A percentile compares a stretch with the other conserved stretches of the same genome.
Evolutionary conservation across 345 rosid species (phyloP).

Genomic region (Citrus hindsii): DNA sequence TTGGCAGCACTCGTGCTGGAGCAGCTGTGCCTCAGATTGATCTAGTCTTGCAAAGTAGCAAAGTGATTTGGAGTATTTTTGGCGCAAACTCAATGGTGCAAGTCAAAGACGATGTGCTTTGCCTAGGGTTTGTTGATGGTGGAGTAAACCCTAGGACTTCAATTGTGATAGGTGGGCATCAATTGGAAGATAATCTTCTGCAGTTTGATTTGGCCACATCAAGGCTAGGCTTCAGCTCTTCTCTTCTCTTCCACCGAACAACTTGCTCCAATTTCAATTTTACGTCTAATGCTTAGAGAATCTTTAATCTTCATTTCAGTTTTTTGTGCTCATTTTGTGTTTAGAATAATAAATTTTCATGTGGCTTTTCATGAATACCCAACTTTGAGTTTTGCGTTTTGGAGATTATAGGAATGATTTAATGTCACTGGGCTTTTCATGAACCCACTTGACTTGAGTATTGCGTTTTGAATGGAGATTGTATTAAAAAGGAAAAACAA

Average conservation of each 20-base stretch:
- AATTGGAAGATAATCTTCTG: too few species aligned
- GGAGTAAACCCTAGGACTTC: constrained; percentile 23
- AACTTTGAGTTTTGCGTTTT: too few species aligned
- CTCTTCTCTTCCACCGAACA: constrained; percentile 14
- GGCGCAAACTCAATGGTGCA: constrained; percentile 40
- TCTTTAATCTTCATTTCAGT: background rate
- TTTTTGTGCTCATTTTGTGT: too few species aligned
- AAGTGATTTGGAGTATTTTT: constrained; percentile 22
- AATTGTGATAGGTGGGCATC: constrained; percentile 27
- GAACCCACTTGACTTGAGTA: too few species aligned
- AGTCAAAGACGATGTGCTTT: constrained; percentile 19
- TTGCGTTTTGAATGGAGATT: too few species aligned
- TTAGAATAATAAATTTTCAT: too few species aligned
- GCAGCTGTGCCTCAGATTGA: constrained; percentile 30
- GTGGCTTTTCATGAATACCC: too few species aligned
- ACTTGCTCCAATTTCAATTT: constrained; percentile 17
- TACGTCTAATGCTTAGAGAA: background rate
- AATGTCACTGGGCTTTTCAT: too few species aligned
- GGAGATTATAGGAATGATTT: too few species aligned
- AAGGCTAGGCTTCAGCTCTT: too few species aligned
- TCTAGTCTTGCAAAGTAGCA: constrained; percentile 24
- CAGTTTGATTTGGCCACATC: too few species aligned
- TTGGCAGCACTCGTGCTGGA: constrained; percentile 11
- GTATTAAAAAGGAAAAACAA: too few species aligned
- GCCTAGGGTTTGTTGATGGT: constrained; percentile 34